Conservation (phyloP, 2,329 filamentous ascomycete genomes). For the Clarireedia monteithiana region DNA sequence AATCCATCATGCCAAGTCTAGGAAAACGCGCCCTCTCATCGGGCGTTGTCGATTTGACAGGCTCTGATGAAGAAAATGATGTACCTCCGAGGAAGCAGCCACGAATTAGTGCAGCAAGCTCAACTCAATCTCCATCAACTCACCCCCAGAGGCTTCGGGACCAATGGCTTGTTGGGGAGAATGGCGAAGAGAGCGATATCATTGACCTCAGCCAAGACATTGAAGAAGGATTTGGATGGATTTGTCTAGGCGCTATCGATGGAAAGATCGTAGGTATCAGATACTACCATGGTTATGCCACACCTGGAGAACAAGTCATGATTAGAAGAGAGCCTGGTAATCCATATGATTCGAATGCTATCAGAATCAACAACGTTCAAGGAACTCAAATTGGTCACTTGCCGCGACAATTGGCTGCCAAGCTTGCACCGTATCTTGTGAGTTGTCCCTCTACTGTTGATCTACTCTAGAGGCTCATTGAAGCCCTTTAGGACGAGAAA, state of each 20-base stretch:
- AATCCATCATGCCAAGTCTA: conserved; percentile 11
- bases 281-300: conserved; percentile 58
- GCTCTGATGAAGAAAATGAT: conserved; percentile 27
- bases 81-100: conserved; percentile 22
- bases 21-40: conserved; percentile 31
- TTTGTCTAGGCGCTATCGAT: conserved; percentile 28
- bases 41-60: conserved; percentile 37
- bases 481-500: conserved; percentile 39
- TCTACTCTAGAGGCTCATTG: conserved; percentile 4
- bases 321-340: conserved; percentile 61
- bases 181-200: conserved; percentile 22
- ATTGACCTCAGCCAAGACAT: conserved; percentile 26
- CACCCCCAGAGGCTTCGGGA: conserved; percentile 18
- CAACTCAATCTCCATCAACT: conserved; percentile 16
- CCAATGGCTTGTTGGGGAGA: conserved; percentile 12
- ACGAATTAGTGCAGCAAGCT: conserved; percentile 10
- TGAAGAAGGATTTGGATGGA: conserved; percentile 26
- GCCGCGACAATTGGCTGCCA: conserved; percentile 57
- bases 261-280: conserved; percentile 43
- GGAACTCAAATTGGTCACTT: conserved; percentile 73
- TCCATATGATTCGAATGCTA: conserved; percentile 66
- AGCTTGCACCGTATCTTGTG: conserved; percentile 66
- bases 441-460: conserved; percentile 20
- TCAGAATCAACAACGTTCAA: conserved; percentile 70
- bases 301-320: conserved; percentile 53